Conservation (phyloP, 2,329 filamentous ascomycete genomes). For the Cordyceps cicadae region DNA sequence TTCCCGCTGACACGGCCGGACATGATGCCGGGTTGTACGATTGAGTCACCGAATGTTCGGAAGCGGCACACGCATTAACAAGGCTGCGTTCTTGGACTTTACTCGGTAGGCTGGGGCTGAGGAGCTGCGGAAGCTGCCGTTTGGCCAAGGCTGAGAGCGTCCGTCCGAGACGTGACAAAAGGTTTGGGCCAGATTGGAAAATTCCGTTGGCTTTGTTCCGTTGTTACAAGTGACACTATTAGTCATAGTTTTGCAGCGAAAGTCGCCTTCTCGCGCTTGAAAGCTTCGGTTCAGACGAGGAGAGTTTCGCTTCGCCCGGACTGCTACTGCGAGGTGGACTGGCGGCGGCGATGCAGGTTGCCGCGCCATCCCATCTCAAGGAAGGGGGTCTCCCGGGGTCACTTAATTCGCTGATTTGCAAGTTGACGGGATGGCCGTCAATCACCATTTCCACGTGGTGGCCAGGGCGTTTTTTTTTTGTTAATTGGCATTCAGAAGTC, state of each 20-base stretch:
- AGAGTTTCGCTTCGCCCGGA: background rate
- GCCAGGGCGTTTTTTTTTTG: background rate
- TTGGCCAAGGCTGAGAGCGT: constrained; percentile 15
- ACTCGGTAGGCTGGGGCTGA: background rate
- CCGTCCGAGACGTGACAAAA: no score
- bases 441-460: background rate
- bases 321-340: background rate
- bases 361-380: background rate
- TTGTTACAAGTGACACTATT: no score
- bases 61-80: background rate
- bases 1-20: background rate
- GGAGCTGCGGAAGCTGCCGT: no score
- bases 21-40: background rate
- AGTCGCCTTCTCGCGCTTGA: background rate
- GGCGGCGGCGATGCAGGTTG: background rate
- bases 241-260: background rate
- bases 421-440: background rate
- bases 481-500: background rate
- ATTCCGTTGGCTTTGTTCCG: no score
- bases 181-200: background rate
- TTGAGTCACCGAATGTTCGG: background rate
- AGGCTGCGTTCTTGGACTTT: background rate
- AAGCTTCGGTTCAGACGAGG: background rate
- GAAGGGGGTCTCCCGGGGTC: background rate
- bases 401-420: background rate